These are phyloP conservation scores for Apiospora kogelbergensis DNA, from an alignment of 2,329 filamentous ascomycete species.

Conservation along the genomic window DNA sequence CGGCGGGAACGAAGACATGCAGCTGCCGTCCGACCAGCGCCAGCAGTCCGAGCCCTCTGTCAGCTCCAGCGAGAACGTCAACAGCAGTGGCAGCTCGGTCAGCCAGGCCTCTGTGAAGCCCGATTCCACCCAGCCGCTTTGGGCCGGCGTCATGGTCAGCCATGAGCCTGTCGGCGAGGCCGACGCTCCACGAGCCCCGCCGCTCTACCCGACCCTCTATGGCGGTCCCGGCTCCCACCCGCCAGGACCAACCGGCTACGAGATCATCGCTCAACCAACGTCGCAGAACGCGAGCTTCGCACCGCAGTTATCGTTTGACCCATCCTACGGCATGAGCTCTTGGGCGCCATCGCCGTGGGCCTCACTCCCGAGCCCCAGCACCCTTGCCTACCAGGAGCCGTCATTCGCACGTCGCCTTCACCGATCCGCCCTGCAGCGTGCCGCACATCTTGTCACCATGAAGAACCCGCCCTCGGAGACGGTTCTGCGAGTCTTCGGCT, in stretches of 20 bases:
- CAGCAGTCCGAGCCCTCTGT: neutral
- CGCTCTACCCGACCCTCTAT: conserved; percentile 3
- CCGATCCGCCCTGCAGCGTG: conserved; percentile 63
- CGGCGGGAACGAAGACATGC: conserved; percentile 12
- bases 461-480: conserved; percentile 46
- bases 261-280: conserved; percentile 52
- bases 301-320: conserved; percentile 33
- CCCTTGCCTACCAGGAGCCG: conserved; percentile 62
- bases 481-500: conserved; percentile 64
- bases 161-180: conserved; percentile 19
- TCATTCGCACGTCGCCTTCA: conserved; percentile 72
- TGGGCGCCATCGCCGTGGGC: conserved; percentile 31
- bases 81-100: conserved; percentile 4
- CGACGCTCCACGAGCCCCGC: conserved; percentile 10
- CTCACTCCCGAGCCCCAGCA: conserved; percentile 43
- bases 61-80: neutral
- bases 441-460: conserved; percentile 55
- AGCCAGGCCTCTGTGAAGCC: neutral
- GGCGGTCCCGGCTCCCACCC: neutral
- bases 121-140: conserved; percentile 15
- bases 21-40: neutral
- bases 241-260: conserved; percentile 34
- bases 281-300: conserved; percentile 55
- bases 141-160: conserved; percentile 28
- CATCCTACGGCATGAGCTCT: conserved; percentile 18